Percentiles rank a stretch among this genome's conserved stretches.
phyloP scores from a whole-genome alignment of 2,329 filamentous ascomycete species.

The Knufia petricola region DNA sequence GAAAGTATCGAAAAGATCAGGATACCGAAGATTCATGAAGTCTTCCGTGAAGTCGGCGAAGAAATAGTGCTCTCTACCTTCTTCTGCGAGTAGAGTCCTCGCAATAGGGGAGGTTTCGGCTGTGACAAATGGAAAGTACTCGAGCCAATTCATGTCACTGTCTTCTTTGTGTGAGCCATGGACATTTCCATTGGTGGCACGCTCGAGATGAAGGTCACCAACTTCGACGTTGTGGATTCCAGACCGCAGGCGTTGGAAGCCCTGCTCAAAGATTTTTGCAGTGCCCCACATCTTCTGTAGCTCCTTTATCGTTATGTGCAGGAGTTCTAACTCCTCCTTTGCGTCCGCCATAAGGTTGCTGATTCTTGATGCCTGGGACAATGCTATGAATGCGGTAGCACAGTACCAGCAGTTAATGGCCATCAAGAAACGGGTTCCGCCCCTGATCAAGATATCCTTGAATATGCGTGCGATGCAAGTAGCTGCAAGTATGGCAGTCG shows the following conservation, averaged over 20 bases:
- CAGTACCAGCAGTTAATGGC: constrained; percentile 37
- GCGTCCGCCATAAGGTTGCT: constrained; percentile 26
- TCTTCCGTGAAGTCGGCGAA: too few species aligned
- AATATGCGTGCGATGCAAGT: constrained; percentile 33
- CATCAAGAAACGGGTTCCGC: constrained; percentile 33
- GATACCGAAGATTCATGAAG: too few species aligned
- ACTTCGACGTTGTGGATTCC: constrained; percentile 10
- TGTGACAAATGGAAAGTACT: constrained; percentile 30
- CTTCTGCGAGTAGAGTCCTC: constrained; percentile 21
- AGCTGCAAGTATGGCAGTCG: constrained; percentile 32
- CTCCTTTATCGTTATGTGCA: constrained; percentile 28
- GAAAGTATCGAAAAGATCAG: too few species aligned
- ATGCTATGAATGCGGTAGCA: constrained; percentile 34
- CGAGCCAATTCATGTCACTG: constrained; percentile 26
- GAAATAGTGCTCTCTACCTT: constrained; percentile 10
- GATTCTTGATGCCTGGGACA: constrained; percentile 31
- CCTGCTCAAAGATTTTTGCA: constrained; percentile 29
- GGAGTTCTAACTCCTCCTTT: constrained; percentile 28
- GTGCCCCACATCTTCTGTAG: constrained; percentile 31
- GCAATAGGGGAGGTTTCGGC: constrained; percentile 26
- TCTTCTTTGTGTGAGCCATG: too few species aligned
- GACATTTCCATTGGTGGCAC: background rate
- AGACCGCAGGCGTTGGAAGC: constrained; percentile 27
- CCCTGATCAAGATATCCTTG: constrained; percentile 31
- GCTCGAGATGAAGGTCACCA: background rate